phyloP scores from a whole-genome alignment of 768 basidiomycete species.

The Lentinula sp. region DNA sequence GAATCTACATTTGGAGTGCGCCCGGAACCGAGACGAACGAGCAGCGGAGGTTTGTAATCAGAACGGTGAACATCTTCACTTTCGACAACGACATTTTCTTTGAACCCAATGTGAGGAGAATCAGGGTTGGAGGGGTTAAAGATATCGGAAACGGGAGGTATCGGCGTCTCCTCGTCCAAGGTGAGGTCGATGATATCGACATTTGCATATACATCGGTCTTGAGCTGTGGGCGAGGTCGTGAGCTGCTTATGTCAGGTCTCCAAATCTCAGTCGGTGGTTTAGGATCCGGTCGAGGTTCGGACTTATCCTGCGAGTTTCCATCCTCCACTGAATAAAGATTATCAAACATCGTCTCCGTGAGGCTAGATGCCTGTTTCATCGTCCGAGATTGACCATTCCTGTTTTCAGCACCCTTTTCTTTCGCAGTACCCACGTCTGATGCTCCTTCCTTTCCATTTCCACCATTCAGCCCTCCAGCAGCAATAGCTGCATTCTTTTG shows the following conservation, averaged over 20 bases:
- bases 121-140: neutral
- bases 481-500: neutral
- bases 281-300: neutral
- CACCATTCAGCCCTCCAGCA: neutral
- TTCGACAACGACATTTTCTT: neutral
- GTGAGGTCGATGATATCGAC: neutral
- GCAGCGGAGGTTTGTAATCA: neutral
- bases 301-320: neutral
- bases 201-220: neutral
- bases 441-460: neutral
- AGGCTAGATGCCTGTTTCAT: neutral
- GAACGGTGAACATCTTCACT: too few species aligned
- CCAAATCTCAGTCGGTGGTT: neutral
- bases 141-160: neutral
- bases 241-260: neutral
- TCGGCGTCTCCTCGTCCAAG: neutral
- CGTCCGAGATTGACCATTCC: too few species aligned
- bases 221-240: neutral
- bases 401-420: neutral
- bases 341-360: neutral
- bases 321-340: neutral
- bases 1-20: neutral
- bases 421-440: neutral
- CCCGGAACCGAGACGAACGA: conserved; percentile 1
- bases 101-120: neutral